phyloP scores from a whole-genome alignment of 202 grass and related monocot genomes.

The Carex sylvatica region DNA sequence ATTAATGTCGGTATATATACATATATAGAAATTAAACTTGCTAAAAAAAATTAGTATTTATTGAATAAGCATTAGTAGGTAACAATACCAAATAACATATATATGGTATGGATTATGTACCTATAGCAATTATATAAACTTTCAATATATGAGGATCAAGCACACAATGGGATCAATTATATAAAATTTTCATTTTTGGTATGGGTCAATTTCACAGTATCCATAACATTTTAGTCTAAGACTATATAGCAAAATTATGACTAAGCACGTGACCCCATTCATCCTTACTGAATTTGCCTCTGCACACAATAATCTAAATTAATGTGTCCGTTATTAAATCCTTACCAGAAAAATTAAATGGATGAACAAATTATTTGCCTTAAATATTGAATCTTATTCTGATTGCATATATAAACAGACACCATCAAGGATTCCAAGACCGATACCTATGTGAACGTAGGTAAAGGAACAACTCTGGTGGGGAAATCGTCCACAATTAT shows the following conservation, averaged over 20 bases:
- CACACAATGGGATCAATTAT: too few species aligned
- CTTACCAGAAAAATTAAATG: not conserved
- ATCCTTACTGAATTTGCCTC: too few species aligned
- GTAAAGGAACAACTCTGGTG: slow-evolving; percentile 39
- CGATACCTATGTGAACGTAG: slow-evolving; percentile 55
- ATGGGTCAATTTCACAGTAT: too few species aligned
- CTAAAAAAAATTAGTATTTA: not conserved
- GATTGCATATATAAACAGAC: slow-evolving; percentile 14
- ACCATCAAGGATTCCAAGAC: slow-evolving; percentile 20
- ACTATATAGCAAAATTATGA: too few species aligned
- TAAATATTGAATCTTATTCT: not conserved
- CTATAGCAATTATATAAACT: not conserved
- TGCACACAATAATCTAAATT: not conserved
- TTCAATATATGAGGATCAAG: too few species aligned
- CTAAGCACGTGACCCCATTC: too few species aligned
- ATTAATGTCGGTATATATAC: not conserved
- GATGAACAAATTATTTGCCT: not conserved
- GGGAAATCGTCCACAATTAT: not conserved
- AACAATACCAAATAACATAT: not conserved
- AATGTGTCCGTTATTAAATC: not conserved
- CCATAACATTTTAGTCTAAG: too few species aligned
- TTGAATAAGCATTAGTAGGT: not conserved
- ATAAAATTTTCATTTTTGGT: too few species aligned
- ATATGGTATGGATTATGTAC: not conserved
- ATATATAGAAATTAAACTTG: too few species aligned